A percentile compares a stretch with the other conserved stretches of the same genome.
phyloP scores from a whole-genome alignment of 75 land plant genomes.

The Chamaecyparis obtusa region DNA sequence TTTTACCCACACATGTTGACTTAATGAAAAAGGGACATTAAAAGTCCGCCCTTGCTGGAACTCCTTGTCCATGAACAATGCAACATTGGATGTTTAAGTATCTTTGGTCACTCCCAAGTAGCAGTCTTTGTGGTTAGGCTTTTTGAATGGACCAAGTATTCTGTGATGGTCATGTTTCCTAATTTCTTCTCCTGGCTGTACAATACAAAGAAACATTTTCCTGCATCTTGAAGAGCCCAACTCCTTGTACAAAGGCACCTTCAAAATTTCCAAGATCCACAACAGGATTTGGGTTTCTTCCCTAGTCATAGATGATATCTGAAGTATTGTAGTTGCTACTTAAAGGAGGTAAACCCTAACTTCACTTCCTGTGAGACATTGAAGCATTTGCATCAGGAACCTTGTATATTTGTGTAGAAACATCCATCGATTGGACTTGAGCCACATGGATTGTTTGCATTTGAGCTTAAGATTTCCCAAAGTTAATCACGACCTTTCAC shows the following conservation, averaged over 20 bases:
- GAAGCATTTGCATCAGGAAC: too few species aligned
- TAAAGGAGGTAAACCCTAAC: too few species aligned
- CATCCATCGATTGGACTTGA: too few species aligned
- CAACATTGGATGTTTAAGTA: neutral
- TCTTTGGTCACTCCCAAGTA: neutral
- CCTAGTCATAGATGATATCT: too few species aligned
- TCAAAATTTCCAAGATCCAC: too few species aligned
- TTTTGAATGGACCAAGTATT: neutral
- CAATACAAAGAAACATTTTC: too few species aligned
- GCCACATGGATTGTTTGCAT: conserved; percentile 38
- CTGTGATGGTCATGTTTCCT: neutral
- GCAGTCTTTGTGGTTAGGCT: neutral
- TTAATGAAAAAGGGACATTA: neutral
- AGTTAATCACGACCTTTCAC: conserved; percentile 61
- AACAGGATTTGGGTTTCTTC: too few species aligned
- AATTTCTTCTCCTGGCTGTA: neutral
- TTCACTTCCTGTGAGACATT: too few species aligned
- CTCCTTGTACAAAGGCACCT: too few species aligned
- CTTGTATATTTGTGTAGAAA: too few species aligned
- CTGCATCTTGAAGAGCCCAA: too few species aligned
- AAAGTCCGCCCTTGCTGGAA: neutral
- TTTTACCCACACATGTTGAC: neutral
- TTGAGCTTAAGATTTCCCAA: conserved; percentile 33
- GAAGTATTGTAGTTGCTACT: too few species aligned
- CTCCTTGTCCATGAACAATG: neutral